These are phyloP conservation scores for Microdochium bolleyi DNA, from an alignment of 2,329 filamentous ascomycete genomes.

Conservation along the genomic window DNA sequence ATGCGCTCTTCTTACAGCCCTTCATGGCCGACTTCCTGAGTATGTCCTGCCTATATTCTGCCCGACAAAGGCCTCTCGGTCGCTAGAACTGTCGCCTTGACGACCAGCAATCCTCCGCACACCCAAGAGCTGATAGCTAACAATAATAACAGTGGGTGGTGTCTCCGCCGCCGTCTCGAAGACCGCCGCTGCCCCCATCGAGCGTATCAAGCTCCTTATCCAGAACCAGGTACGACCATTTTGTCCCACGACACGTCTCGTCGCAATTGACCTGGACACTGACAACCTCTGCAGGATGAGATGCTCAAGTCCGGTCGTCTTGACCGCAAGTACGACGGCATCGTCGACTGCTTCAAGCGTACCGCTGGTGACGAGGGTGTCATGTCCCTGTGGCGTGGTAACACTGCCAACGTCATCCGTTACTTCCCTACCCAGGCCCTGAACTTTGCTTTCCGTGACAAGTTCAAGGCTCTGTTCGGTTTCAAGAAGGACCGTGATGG, in stretches of 20 bases:
- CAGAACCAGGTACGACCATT: constrained; percentile 88
- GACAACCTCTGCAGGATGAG: constrained; percentile 69
- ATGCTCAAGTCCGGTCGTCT: constrained; percentile 99
- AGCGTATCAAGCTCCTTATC: constrained; percentile 99
- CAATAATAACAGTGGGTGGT: constrained; percentile 77
- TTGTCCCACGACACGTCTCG: constrained; percentile 3
- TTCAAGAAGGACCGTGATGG: constrained; percentile 99
- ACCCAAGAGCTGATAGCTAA: background rate
- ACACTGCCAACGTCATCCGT: constrained; percentile 99
- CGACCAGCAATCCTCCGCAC: background rate
- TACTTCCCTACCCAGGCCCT: constrained; percentile 99
- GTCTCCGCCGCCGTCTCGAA: constrained; percentile 99
- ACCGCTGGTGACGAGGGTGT: constrained; percentile 88
- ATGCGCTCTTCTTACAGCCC: constrained; percentile 46
- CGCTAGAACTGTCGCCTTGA: background rate
- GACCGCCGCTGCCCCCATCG: constrained; percentile 98
- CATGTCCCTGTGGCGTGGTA: constrained; percentile 95
- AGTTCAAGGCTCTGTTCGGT: constrained; percentile 99
- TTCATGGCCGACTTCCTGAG: constrained; percentile 99
- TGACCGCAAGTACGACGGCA: constrained; percentile 92
- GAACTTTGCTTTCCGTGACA: constrained; percentile 99
- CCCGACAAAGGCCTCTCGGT: background rate
- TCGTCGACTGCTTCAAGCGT: constrained; percentile 90
- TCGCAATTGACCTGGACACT: constrained; percentile 12
- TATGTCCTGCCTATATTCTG: constrained; percentile 48